Conservation (phyloP, 176 grass and related monocot species). For the Oryza meridionalis region DNA sequence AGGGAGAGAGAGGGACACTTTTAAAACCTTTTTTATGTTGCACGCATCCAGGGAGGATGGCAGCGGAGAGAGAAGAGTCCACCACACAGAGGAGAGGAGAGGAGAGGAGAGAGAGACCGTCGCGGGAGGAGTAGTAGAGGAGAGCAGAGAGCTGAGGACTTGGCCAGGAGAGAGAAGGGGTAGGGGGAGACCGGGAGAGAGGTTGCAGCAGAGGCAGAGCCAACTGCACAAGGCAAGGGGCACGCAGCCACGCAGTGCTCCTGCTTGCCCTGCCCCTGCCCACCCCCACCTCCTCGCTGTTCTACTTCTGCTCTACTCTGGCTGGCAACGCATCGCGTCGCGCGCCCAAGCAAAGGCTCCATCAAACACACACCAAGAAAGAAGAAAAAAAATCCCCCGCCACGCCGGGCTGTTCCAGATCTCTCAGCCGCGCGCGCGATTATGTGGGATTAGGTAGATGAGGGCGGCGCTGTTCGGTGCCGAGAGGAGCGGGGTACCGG, state of each 20-base stretch:
- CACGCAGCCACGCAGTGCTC: conserved; percentile 16
- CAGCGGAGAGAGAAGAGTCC: conserved; percentile 26
- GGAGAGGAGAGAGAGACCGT: conserved; percentile 4
- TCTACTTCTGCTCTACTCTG: conserved; percentile 21
- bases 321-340: not conserved
- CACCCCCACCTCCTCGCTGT: conserved; percentile 31
- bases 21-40: conserved; percentile 89
- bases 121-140: not conserved
- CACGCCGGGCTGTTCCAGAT: conserved; percentile 41
- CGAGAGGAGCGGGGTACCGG: conserved; percentile 56
- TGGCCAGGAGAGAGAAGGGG: not conserved
- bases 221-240: conserved; percentile 11
- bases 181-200: not conserved
- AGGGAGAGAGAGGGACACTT: conserved; percentile 33
- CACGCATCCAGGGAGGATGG: conserved; percentile 80
- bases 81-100: not conserved
- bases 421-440: conserved; percentile 40
- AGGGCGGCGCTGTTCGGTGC: conserved; percentile 73
- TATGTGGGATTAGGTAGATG: conserved; percentile 81
- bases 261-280: conserved; percentile 37
- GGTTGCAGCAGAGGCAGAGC: conserved; percentile 1
- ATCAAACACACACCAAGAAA: conserved; percentile 6
- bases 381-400: not conserved
- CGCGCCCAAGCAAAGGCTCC: conserved; percentile 40
- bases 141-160: not conserved